Base-by-base conservation (phyloP, 768 basidiomycete species). In the Galerina marginata region DNA sequence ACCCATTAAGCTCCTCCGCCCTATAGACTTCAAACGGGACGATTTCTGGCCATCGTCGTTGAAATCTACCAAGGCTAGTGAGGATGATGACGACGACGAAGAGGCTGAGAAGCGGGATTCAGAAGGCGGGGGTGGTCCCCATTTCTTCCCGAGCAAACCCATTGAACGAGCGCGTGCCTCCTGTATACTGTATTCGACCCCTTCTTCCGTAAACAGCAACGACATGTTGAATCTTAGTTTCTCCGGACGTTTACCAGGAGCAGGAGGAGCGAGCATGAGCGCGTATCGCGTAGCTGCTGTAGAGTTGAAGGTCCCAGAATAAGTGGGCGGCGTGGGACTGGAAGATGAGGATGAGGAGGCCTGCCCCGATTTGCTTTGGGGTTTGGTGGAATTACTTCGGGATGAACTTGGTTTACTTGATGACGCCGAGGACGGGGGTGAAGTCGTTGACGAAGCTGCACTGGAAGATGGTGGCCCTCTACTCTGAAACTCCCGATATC, bases 81-180 rank as follows among this genome's bases (percentile, higher is more conserved):
- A 74, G 3, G 67, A 68, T 5, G 76, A 73, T 6, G 77, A 73
- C 15, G 75, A 74, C 14, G 78, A 71, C 5, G 72, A 68, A 0
- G 76, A 72, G 5, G 75, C 67, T 25, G 71, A 74, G 37, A 69
- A 69, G 20, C 69, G 67, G 16, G 69, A 62, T 58, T 81, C 77
- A 9, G 82, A 73, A 5, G 84, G 79, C 1, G 88, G 88, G 1
- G 86, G 84, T 3, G 88, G 86, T 0, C 73, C 78, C 93, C 93
- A 95, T 72, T 89, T 91, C 80, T 93, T 95, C 16, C 90, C 89
- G 9, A 92, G 77, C 12, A 94, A 83, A 29, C 93, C 93, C 81
- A 93, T 89, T 9, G 89, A 89, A 15, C 87, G 85, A 1, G 93
- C 91, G 9, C 93, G 82, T 38, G 88, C 88, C 80, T 94, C 96